Conservation (phyloP, 768 basidiomycete genomes). For the Porphyrellus cyaneotinctus region DNA sequence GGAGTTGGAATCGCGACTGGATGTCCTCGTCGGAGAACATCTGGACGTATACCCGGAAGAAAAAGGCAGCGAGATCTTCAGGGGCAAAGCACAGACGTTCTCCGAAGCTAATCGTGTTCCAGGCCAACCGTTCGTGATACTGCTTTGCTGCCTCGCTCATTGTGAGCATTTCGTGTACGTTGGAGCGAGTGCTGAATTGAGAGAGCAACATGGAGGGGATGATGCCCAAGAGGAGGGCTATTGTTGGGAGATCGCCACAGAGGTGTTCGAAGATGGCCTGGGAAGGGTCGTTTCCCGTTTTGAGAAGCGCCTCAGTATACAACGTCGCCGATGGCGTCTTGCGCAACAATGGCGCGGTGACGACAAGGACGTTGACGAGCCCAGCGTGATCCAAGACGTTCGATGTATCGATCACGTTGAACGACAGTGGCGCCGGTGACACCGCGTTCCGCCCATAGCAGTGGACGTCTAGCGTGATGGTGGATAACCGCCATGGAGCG, state of each 20-base stretch:
- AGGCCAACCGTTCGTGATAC: constrained; percentile 25
- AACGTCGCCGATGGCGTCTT: constrained; percentile 19
- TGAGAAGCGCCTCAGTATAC: constrained; percentile 28
- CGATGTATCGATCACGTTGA: constrained; percentile 33
- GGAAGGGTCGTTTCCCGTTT: constrained; percentile 8
- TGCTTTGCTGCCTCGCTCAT: constrained; percentile 6
- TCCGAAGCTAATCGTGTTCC: constrained; percentile 13
- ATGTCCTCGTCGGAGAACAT: constrained; percentile 30
- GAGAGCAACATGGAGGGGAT: constrained; percentile 22
- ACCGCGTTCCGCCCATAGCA: constrained; percentile 13
- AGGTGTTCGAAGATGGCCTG: constrained; percentile 16
- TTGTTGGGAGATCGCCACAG: constrained; percentile 24
- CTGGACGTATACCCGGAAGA: constrained; percentile 22
- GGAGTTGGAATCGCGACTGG: neutral
- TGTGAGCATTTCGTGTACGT: constrained; percentile 15
- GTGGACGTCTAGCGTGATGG: constrained; percentile 17
- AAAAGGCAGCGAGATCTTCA: constrained; percentile 15
- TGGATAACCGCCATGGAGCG: constrained; percentile 23
- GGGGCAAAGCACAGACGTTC: constrained; percentile 11
- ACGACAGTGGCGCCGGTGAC: constrained; percentile 21
- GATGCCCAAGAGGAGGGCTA: constrained; percentile 25
- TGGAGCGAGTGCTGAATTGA: constrained; percentile 26
- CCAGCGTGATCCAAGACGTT: constrained; percentile 27
- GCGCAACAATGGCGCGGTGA: constrained; percentile 20
- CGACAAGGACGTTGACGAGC: constrained; percentile 25